Base-by-base conservation (phyloP, 306 rosid genomes). In the Hippophae tibetana region DNA sequence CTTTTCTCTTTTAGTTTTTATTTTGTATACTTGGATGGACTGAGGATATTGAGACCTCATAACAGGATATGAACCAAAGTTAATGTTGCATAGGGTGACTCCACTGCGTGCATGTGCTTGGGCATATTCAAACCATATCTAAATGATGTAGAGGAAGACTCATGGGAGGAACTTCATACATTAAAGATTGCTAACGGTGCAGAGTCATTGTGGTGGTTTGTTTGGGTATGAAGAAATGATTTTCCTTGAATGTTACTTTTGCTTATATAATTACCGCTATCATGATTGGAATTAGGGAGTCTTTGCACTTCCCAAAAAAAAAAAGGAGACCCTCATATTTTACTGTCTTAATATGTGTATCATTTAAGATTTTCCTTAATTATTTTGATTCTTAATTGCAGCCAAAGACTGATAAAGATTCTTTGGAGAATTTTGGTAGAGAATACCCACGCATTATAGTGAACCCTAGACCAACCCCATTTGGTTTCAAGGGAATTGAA, bases 121-220 rank as follows among this genome's bases (percentile, higher is more conserved):
- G 77, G 73, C 63, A 69, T 87, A 72, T 85, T 92, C 45, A 87
- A 85, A 71, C 96, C 98, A 13, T 78, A 74, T 68, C 74, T 92
- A 69, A 83, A 83, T 44, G 74, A 74, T 62, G 69, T 80, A 55
- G 84, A 83, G 59, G 98, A 74, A 65, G 96, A 92, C 56, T 87
- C 96, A 25, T 92, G 98, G 98, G 98, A 92, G 81, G 98, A 83
- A 67, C 86, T 87, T 57, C 77, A 80, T 69, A 67, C 93, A 1
- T 75, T 77, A 59, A 87, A 79, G 70, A 80, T 87, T 50, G 81
- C 65, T 42, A 72, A 70, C 70, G 93, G 94, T 47, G 81, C 89
- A 58, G 80, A 78, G 62, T 87, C 89, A 44, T 73, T 92, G 69
- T 70, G 87, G 62, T 87, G 98, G 98, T 87, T 92, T 67, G 84